Conservation (phyloP, 306 rosid genomes). For the Cucurbita argyrosperma region DNA sequence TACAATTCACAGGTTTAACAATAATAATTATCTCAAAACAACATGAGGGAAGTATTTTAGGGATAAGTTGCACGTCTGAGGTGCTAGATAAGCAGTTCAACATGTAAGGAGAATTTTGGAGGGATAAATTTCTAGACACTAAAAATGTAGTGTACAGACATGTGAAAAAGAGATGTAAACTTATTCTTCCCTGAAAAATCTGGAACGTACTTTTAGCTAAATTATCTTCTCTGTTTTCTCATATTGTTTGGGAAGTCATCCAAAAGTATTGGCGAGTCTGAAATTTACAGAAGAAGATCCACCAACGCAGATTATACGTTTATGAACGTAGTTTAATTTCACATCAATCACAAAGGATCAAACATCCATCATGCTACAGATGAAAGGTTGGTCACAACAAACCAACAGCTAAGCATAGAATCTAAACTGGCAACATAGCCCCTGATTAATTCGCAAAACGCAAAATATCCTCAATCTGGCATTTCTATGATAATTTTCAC, state of each 20-base stretch:
- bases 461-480: not conserved
- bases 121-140: not conserved
- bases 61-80: not conserved
- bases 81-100: not conserved
- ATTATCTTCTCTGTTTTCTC: not conserved
- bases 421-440: not conserved
- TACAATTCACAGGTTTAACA: not conserved
- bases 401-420: not conserved
- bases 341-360: conserved; percentile 1
- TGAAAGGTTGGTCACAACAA: not conserved
- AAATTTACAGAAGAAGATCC: not conserved
- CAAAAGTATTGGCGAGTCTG: not conserved
- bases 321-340: not conserved
- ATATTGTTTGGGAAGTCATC: not conserved
- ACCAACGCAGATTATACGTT: not conserved
- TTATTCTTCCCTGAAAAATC: not conserved
- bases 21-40: not conserved
- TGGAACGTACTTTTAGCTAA: no score
- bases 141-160: not conserved
- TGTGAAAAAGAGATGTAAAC: no score
- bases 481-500: not conserved
- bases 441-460: not conserved
- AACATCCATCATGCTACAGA: not conserved
- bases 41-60: not conserved
- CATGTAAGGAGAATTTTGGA: not conserved